Evolutionary conservation across 2,329 filamentous ascomycete species (phyloP), one percentile per base, ranked within the genome.

Genomic region (Nigrograna mackinnonii): DNA sequence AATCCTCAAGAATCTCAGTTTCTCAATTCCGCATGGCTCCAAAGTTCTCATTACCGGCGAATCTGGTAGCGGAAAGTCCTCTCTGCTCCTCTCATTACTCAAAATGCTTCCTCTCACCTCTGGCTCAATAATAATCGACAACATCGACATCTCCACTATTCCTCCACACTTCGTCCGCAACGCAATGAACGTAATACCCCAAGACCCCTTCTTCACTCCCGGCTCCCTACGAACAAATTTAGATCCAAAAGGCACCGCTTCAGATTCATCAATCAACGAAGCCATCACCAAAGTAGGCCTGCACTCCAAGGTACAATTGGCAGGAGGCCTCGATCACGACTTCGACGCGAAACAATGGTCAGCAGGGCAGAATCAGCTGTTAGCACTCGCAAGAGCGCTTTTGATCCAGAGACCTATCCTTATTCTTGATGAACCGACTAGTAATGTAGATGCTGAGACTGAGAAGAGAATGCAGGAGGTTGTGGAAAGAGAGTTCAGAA

Each of bases 311-410:
- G 52, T 77, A 13, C 50, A 60, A 4, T 34, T 51, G 0, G 24
- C n/a, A 39, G 34, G 52, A 20, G 37, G 40, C 30, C 44, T 50
- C 6, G 47, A 50, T 41, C 30, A 16, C 24, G 31, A 46, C 16
- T 40, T 34, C 5, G 26, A 34, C 7, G 22, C 31, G 12, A 22
- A 33, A 2, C 41, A 21, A 17, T 37, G 38, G 43, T 43, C 42
- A 30, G 37, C 41, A 13, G 83, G 83, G 1, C 82, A 85, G 57
- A 76, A 74, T 37, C 83, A 86, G 50, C 71, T 86, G 0, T 80
- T 86, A 46, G 79, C 74, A 44, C 73, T 86, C 0, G 81, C 77
- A 0, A 66, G 81, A 0, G 82, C 80, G 0, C 69, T 84, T n/a
- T 58, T 85, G 3, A 38, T 37, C 16, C 38, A 42, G 31, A 40